Conservation (phyloP, 129 eudicot species). For the Arctium minus region DNA sequence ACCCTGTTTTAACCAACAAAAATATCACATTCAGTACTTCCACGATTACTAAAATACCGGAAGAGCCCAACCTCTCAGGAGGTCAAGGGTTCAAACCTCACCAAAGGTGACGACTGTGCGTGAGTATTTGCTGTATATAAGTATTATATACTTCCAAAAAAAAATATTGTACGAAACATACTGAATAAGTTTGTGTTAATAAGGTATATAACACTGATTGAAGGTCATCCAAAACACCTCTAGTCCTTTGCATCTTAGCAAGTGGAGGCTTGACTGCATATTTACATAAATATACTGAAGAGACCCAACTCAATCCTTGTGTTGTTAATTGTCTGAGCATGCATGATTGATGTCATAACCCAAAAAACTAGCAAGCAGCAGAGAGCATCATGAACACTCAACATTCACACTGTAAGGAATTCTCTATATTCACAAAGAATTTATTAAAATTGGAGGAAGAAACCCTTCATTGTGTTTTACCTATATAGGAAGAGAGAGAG, state of each 20-base stretch:
- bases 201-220: background rate
- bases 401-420: background rate
- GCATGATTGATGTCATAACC: background rate
- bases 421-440: background rate
- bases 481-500: background rate
- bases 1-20: slow-evolving; percentile 58
- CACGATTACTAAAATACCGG: background rate
- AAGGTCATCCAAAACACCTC: background rate
- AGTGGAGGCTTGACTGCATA: too few species aligned
- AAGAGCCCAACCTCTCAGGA: background rate
- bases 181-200: background rate
- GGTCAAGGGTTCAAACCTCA: background rate
- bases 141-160: background rate
- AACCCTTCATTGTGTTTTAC: background rate
- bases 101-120: background rate
- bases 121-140: background rate
- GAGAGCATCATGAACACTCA: background rate
- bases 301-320: background rate
- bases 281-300: background rate
- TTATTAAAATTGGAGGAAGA: background rate
- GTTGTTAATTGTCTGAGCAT: background rate
- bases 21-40: slow-evolving; percentile 10
- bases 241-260: background rate
- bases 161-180: background rate
- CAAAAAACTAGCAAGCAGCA: background rate